Evolutionary conservation across 768 basidiomycete genomes (phyloP), one percentile per base, ranked within the genome.

Genomic region (Pleurotus djamor): DNA sequence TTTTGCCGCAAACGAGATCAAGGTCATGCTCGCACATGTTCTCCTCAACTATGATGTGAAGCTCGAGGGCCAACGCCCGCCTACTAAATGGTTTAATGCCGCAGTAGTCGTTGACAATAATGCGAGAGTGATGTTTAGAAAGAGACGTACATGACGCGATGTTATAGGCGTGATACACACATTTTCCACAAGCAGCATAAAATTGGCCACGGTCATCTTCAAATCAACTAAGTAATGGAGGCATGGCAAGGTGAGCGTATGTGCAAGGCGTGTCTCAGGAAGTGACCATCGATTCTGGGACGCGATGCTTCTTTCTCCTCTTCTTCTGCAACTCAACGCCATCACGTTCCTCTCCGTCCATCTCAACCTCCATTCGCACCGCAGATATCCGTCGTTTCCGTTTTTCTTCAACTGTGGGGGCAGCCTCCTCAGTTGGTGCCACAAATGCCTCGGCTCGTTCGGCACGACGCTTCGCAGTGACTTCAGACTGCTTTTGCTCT

Each of bases 361-460:
- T 68, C 70, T 84, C 71, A 4, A 64, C 65, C 63, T 74, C 79
- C 59, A 68, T 69, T 7, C 72, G 72, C 28, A 38, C 51, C 10
- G 35, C 38, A 8, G 73, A 72, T 57, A 80, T 76, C 51, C 76
- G 80, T 64, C 78, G 80, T 71, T 83, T 84, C 68, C 83, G 83
- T 69, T 89, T 94, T 70, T 94, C 88, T 69, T 89, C 89, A 13
- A 94, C 85, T 1, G 87, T 88, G 1, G 84, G 85, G 21, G 81
- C 90, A 1, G 81, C 82, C 17, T 76, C 76, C 71, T 99, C 96
- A n/a, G 74, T 79, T 2, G 97, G 97, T 2, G 95, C 92, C 48
- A 95, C 79, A 58, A 92, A 98, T 0, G 84, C 92, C 71, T 94
- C 88, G 57, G 92, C 92, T 17, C 97, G 88, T 70, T 92, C 87